Base-by-base conservation (phyloP, 805 yeast genomes). In the Metschnikowia cerradonensis region DNA sequence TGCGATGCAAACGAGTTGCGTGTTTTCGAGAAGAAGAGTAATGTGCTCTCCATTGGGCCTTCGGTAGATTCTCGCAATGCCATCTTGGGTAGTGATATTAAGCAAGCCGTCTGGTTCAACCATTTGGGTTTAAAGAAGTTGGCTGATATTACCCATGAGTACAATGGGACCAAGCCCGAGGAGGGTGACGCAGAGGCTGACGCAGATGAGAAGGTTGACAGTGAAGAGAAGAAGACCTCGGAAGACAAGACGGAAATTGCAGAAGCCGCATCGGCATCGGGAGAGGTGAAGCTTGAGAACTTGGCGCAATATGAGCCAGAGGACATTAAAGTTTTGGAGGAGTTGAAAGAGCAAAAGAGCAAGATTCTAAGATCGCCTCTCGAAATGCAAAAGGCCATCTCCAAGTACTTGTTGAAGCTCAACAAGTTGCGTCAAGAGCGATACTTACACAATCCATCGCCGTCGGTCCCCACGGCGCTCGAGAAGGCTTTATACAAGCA, bases 381-480 rank as follows among this genome's bases (percentile, higher is more conserved):
- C 30, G 59, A 56, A 1, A 57, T 73, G 20, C 78, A 73, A 56
- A 64, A 59, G 44, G 58, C 67, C 20, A 70, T 73, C 19, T 69
- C 76, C 1, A 53, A 51, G 14, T 63, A 59, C 48, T 53, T 73
- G 32, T 57, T 73, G 47, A 63, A 60, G 48, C 60, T 73, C 49
- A 73, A 73, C 56, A 67, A 63, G 57, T 61, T 71, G 53, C 71
- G 78, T 49, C 76, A 73, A 56, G 70, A 68, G 45, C 62, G 78
- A 42, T 72, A 59, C 55, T 58, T 66, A 26, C 63, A 62, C 46
- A 63, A 70, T 52, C 63, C 63, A 33, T 52, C 64, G 8, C 57
- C 64, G 6, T 58, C 51, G 13, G 49, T 64, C 3, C 72, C 76
- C 3, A 49, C 68, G 1, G 19, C 51, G 10, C 56, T 56, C 30